Evolutionary conservation across 2,329 filamentous ascomycete species (phyloP).

Genomic region (Raffaelea arxii): DNA sequence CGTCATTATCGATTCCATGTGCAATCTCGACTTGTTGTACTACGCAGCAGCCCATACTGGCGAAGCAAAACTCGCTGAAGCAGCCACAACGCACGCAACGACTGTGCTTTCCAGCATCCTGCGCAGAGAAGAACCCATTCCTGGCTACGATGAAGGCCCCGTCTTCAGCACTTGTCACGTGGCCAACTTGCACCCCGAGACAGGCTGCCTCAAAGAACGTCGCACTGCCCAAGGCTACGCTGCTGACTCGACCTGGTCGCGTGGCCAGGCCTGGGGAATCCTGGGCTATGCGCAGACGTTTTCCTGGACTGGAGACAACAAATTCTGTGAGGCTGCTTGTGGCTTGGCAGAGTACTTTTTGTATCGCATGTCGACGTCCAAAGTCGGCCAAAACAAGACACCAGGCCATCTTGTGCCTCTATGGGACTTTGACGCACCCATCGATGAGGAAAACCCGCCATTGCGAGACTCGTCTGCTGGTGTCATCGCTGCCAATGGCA

Average conservation of each 20-base stretch:
- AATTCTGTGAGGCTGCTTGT: slow-evolving; percentile 33
- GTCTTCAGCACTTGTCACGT: too few relatives aligned
- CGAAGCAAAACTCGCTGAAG: slow-evolving; percentile 15
- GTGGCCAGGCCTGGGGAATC: slow-evolving; percentile 42
- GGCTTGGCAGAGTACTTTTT: slow-evolving; percentile 40
- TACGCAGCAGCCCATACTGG: slow-evolving; percentile 24
- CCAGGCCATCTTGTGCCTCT: slow-evolving; percentile 16
- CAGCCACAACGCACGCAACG: slow-evolving; percentile 28
- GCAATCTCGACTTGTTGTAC: slow-evolving; percentile 27
- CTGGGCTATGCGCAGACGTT: slow-evolving; percentile 42
- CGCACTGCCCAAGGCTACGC: slow-evolving; percentile 28
- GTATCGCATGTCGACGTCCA: slow-evolving; percentile 22
- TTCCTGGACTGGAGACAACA: slow-evolving; percentile 33
- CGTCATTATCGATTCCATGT: slow-evolving; percentile 33
- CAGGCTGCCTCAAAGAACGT: neutral
- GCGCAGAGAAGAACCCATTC: too few relatives aligned
- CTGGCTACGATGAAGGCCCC: too few relatives aligned
- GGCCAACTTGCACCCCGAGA: neutral
- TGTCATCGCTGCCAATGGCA: slow-evolving; percentile 28
- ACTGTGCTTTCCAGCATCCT: slow-evolving; percentile 30
- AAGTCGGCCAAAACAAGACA: neutral
- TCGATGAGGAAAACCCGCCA: slow-evolving; percentile 5
- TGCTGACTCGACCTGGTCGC: slow-evolving; percentile 37
- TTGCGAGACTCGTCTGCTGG: slow-evolving; percentile 26
- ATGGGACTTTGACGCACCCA: slow-evolving; percentile 14